A percentile compares a stretch with the other conserved stretches of the same genome.
Evolutionary conservation across 371 early-diverging fungal genomes (phyloP).

Genomic region (Sporodiniella umbellata): DNA sequence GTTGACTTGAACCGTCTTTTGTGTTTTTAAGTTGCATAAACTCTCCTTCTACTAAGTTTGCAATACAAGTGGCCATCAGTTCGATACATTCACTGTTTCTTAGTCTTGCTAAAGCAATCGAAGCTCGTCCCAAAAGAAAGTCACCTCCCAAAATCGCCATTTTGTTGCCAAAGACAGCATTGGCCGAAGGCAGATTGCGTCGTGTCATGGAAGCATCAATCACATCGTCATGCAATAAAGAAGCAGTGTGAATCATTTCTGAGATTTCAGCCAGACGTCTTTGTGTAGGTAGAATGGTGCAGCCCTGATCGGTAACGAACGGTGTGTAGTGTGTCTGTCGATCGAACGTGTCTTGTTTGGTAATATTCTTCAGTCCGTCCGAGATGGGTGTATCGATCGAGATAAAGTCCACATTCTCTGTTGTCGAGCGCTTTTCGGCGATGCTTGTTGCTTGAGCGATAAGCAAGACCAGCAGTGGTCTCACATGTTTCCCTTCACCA

Average conservation of each 20-base stretch:
- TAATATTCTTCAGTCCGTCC: constrained; percentile 43
- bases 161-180: constrained; percentile 92
- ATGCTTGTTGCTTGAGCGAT: constrained; percentile 78
- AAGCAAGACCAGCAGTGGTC: constrained; percentile 89
- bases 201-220: constrained; percentile 69
- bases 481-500: constrained; percentile 87
- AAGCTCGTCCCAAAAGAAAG: constrained; percentile 90
- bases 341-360: constrained; percentile 22
- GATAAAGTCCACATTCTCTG: constrained; percentile 31
- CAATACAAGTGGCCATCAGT: constrained; percentile 87
- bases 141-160: constrained; percentile 96
- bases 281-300: constrained; percentile 81
- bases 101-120: constrained; percentile 83
- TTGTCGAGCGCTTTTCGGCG: constrained; percentile 15
- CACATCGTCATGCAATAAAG: constrained; percentile 94
- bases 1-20: constrained; percentile 42
- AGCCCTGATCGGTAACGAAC: constrained; percentile 46
- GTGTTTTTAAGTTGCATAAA: constrained; percentile 92
- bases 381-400: constrained; percentile 48
- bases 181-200: constrained; percentile 69
- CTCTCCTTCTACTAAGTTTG: constrained; percentile 95
- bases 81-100: constrained; percentile 90
- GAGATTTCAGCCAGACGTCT: constrained; percentile 92
- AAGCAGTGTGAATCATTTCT: constrained; percentile 97
- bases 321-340: constrained; percentile 46